phyloP scores from a whole-genome alignment of 2,329 filamentous ascomycete genomes.

The Byssochlamys sp. region DNA sequence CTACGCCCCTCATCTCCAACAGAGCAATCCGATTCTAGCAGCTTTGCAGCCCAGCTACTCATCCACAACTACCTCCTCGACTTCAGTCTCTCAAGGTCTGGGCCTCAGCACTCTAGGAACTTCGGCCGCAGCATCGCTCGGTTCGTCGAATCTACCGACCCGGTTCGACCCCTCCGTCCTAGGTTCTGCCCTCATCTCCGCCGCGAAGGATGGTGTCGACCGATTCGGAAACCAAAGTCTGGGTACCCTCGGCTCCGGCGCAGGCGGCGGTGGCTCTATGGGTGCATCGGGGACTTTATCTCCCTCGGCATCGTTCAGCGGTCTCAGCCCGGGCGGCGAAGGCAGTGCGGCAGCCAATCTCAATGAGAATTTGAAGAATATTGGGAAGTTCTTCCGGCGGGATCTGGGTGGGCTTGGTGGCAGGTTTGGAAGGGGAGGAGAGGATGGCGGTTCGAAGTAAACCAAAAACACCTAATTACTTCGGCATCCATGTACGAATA shows the following conservation, averaged over 20 bases:
- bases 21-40: constrained; percentile 61
- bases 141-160: constrained; percentile 39
- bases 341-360: constrained; percentile 54
- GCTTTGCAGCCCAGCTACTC: constrained; percentile 40
- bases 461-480: neutral
- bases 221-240: constrained; percentile 57
- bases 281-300: constrained; percentile 1
- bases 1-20: constrained; percentile 58
- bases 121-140: constrained; percentile 32
- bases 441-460: constrained; percentile 14
- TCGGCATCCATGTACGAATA: neutral
- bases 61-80: constrained; percentile 16
- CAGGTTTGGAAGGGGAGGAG: constrained; percentile 50
- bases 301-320: constrained; percentile 10
- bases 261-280: constrained; percentile 25
- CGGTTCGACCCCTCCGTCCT: constrained; percentile 74
- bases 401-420: constrained; percentile 70
- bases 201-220: constrained; percentile 73
- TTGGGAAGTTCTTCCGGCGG: constrained; percentile 89
- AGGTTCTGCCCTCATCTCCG: constrained; percentile 79
- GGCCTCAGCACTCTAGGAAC: constrained; percentile 38
- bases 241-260: constrained; percentile 20
- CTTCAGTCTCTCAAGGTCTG: constrained; percentile 36
- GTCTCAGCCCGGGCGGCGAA: constrained; percentile 14
- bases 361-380: constrained; percentile 88